Percentiles rank a stretch among this genome's conserved stretches.
Conservation (phyloP, 176 grass and related monocot species). For the Stipa capillata region DNA sequence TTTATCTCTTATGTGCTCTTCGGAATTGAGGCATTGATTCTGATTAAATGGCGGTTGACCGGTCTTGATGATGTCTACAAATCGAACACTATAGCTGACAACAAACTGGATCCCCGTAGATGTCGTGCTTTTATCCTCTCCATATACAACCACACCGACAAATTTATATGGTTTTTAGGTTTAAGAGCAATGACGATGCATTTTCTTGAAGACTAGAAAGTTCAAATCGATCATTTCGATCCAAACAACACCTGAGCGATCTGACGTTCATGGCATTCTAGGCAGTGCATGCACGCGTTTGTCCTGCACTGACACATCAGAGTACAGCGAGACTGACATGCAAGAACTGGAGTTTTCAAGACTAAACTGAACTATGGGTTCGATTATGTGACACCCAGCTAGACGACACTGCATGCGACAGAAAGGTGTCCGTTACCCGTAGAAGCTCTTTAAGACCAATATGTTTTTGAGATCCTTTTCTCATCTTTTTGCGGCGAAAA, state of each 20-base stretch:
- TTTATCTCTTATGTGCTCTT: neutral
- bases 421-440: neutral
- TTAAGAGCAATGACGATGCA: neutral
- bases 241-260: neutral
- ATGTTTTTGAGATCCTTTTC: neutral
- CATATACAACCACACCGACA: constrained; percentile 8
- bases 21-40: neutral
- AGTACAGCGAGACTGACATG: neutral
- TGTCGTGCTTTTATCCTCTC: neutral
- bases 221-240: neutral
- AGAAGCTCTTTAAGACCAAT: neutral
- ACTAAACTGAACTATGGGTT: neutral
- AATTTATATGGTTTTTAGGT: neutral
- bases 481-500: constrained; percentile 26
- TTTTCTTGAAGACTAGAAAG: constrained; percentile 8
- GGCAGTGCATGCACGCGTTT: neutral
- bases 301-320: neutral
- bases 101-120: constrained; percentile 40
- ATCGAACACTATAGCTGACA: neutral
- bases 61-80: neutral
- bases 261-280: neutral
- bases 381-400: neutral
- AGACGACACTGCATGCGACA: neutral
- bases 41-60: neutral
- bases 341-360: neutral